Evolutionary conservation across 1,284 basidiomycete genomes (phyloP), one percentile per base, ranked within the genome.

Genomic region (Amylostereum areolatum): DNA sequence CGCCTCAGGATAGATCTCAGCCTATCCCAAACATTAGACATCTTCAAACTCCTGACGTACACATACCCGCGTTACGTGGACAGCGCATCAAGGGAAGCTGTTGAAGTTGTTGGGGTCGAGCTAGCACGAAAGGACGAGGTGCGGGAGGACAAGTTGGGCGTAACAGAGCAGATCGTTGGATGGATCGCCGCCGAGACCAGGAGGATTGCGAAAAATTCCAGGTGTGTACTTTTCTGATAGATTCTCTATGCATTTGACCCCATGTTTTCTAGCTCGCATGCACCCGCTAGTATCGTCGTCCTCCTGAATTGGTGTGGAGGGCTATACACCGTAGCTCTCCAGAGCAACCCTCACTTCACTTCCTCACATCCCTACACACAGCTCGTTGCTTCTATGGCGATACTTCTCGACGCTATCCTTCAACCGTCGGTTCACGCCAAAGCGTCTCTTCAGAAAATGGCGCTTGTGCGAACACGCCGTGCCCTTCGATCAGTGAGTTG

Each of bases 51-150:
- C 1, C 67, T 93, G 43, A 83, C 84, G 1, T 68, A 81, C 41
- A 92, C 87, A 0, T 87, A 89, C 62, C 77, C 87, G 10, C 81
- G 83, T 57, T 92, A 92, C 70, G 69, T 80, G 42, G 91, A 94
- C 62, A 66, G 76, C 2, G 62, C 72, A 46, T 93, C 91, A 2
- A 73, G 85, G 50, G 74, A 81, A 45, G 84, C 83, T 3, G 84
- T 89, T 0, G 81, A 91, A 55, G 66, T 67, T 1, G 75, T 90
- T 33, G 80, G 79, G 1, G 73, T 78, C 60, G 77, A 78, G 42
- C 61, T 92, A 47, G 75, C 90, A 12, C 67, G 68, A 28, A 74
- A 74, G 40, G 84, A 89, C 53, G 77, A 63, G 46, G 51, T 50
- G 18, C 64, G 68, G 42, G 72, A 74, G 52, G 62, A 57, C 18